phyloP scores from a whole-genome alignment of 768 basidiomycete species.

The Dioszegia crocea region DNA sequence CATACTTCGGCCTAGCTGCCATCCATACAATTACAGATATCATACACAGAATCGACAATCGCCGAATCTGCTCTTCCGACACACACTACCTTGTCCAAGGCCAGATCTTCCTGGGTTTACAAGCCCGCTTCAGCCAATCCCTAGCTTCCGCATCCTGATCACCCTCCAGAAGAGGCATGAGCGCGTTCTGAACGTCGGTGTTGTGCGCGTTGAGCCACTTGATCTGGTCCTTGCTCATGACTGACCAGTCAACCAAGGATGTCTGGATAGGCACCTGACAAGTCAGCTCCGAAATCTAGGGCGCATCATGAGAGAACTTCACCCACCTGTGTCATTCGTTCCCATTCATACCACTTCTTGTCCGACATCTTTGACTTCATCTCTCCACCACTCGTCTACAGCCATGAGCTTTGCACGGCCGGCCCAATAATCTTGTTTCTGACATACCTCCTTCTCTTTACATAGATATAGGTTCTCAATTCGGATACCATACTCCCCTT shows the following conservation, averaged over 20 bases:
- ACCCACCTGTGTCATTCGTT: constrained; percentile 64
- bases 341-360: constrained; percentile 76
- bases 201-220: constrained; percentile 69
- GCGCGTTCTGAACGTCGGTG: constrained; percentile 24
- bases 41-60: no score
- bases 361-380: constrained; percentile 52
- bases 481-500: constrained; percentile 80
- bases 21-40: no score
- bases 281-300: no score
- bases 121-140: constrained; percentile 40
- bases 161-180: constrained; percentile 32
- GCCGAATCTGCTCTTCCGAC: no score
- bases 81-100: constrained; percentile 23
- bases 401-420: background rate
- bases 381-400: background rate
- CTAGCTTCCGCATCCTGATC: constrained; percentile 34
- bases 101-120: constrained; percentile 36
- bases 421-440: no score
- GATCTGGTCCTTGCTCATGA: constrained; percentile 81
- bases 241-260: constrained; percentile 73
- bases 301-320: no score
- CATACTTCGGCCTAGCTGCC: no score
- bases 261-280: constrained; percentile 88
- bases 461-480: constrained; percentile 84
- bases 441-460: constrained; percentile 61